These are phyloP conservation scores for Domatiomyces catenatus DNA, from an alignment of 2,329 filamentous ascomycete genomes.

Conservation along the genomic window DNA sequence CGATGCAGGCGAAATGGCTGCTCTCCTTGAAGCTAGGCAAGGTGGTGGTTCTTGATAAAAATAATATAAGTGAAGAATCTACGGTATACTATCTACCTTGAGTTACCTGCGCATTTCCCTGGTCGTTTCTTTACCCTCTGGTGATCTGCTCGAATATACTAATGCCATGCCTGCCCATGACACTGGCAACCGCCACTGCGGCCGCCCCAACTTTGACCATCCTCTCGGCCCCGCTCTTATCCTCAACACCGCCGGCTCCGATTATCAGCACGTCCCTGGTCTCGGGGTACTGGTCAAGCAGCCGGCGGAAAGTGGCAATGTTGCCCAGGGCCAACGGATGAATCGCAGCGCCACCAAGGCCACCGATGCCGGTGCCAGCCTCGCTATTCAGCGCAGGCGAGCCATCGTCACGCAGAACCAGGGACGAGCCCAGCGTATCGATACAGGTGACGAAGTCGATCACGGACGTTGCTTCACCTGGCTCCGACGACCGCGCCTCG, in stretches of 20 bases:
- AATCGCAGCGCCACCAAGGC: conserved; percentile 55
- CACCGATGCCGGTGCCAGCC: conserved; percentile 45
- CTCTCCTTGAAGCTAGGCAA: no score
- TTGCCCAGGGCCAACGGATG: conserved; percentile 64
- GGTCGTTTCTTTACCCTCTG: conserved; percentile 7
- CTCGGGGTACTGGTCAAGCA: conserved; percentile 38
- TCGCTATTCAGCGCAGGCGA: conserved; percentile 36
- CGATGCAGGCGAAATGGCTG: no score
- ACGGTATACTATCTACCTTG: neutral
- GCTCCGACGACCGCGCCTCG: conserved; percentile 10
- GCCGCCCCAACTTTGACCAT: conserved; percentile 53
- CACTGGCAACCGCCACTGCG: conserved; percentile 55
- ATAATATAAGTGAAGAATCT: neutral
- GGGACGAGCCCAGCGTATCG: conserved; percentile 56
- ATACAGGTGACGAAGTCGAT: conserved; percentile 52
- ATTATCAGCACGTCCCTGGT: conserved; percentile 47
- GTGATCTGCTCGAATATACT: conserved; percentile 47
- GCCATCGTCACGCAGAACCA: conserved; percentile 35
- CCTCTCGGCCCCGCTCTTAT: conserved; percentile 45
- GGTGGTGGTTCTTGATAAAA: neutral
- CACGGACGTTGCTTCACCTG: conserved; percentile 9
- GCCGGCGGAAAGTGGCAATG: conserved; percentile 47
- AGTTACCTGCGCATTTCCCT: neutral
- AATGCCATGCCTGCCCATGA: conserved; percentile 48
- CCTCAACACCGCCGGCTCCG: conserved; percentile 57